Evolutionary conservation across 208 protist genomes (phyloP).

Genomic region (Leishmania braziliensis): DNA sequence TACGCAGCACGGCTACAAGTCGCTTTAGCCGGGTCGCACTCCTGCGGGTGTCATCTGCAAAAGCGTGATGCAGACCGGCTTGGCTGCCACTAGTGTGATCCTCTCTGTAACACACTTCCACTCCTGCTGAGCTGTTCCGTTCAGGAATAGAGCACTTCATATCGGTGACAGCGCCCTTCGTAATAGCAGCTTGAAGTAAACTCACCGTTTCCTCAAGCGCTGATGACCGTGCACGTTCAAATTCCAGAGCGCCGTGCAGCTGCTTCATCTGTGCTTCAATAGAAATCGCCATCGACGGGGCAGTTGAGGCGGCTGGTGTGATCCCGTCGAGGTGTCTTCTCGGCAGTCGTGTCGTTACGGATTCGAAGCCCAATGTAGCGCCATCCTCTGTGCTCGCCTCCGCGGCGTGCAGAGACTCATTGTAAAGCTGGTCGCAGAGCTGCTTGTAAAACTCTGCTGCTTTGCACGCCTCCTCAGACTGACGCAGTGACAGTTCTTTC

Average conservation of each 20-base stretch:
- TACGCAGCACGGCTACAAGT: conserved; percentile 22
- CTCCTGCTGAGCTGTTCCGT: neutral
- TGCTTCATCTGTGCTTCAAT: conserved; percentile 5
- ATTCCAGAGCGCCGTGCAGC: conserved; percentile 2
- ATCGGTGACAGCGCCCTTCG: neutral
- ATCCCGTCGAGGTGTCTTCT: neutral
- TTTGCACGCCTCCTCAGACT: conserved; percentile 45
- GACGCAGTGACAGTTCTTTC: conserved; percentile 40
- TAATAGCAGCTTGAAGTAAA: conserved; percentile 1
- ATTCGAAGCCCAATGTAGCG: neutral
- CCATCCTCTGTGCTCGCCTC: neutral
- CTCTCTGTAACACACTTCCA: neutral
- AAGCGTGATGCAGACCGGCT: neutral
- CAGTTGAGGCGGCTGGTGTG: neutral
- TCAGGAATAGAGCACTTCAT: neutral
- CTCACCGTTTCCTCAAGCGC: conserved; percentile 13
- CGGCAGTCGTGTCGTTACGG: neutral
- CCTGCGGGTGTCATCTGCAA: neutral
- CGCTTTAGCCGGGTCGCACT: conserved; percentile 9
- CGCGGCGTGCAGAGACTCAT: neutral
- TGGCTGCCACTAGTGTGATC: neutral
- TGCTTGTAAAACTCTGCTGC: conserved; percentile 37
- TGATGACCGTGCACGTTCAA: conserved; percentile 9
- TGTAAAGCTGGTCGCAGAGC: conserved; percentile 4
- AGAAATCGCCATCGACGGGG: neutral